Evolutionary conservation across 495 filamentous ascomycete species (phyloP), one percentile per base, ranked within the genome.

Genomic region (Talaromyces borbonicus): DNA sequence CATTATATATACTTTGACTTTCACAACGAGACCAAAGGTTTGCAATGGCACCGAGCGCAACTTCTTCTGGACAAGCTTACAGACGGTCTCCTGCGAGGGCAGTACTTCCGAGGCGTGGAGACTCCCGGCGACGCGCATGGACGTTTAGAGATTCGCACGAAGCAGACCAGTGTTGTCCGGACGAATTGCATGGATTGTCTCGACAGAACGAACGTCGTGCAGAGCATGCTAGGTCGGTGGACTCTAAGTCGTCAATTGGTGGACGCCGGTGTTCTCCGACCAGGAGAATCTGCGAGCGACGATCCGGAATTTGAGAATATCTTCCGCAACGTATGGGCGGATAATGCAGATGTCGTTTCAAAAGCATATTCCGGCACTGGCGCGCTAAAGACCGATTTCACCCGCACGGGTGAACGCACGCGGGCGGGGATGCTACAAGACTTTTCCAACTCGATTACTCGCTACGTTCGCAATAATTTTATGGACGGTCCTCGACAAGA

Each of bases 161-260:
- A 71, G 39, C 92, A 98, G 67, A 83, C 76, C 4, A 84, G 81
- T 50, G 89, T 96, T 8, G 87, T 98, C 19, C 80, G 92, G 33
- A 96, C 92, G 16, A 98, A 98, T 57, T 98, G 92, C 63, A 97
- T 98, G 92, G 92, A 98, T 66, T 98, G 93, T 54, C 75, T 98
- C 8, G 92, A 98, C 63, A 87, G 92, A 43, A 98, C 92, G 40
- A 98, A 98, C 59, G 88, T 98, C 8, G 85, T 98, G 2, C 92
- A 98, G 61, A 92, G 84, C 56, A 92, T 95, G 84, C 73, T 98
- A 15, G 92, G 83, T 15, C 83, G 88, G 42, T 89, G 78, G 76
- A 82, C 81, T 9, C 63, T 97, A n/a, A 90, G 85, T 42, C 79
- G 84, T 29, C 89, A 94, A 65, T 76, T 98, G 26, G 74, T 75